These are phyloP conservation scores for Zygnema circumcarinatum DNA, from an alignment of 139 green algal species.

Conservation along the genomic window DNA sequence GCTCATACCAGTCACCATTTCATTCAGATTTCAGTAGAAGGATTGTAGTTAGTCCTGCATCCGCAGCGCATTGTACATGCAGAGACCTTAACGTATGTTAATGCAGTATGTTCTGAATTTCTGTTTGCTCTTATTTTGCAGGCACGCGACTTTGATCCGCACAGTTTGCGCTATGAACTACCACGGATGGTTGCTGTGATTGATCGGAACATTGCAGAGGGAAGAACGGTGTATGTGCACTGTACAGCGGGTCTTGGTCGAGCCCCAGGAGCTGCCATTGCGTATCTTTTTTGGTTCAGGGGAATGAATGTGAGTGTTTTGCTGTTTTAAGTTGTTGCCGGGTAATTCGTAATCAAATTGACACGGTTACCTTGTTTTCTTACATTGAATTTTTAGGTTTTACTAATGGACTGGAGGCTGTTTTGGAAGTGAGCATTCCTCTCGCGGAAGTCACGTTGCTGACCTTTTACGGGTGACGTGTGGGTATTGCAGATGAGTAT, in stretches of 20 bases:
- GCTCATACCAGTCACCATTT: too few species aligned
- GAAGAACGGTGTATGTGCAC: constrained; percentile 57
- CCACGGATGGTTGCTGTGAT: constrained; percentile 54
- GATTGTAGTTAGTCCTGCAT: too few species aligned
- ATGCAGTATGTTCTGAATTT: too few species aligned
- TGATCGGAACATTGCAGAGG: constrained; percentile 23
- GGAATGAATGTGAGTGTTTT: constrained; percentile 50
- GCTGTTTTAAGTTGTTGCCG: too few species aligned
- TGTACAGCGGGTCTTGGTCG: constrained; percentile 66
- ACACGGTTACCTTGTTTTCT: too few species aligned
- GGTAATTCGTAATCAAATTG: too few species aligned
- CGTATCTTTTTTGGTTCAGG: constrained; percentile 65
- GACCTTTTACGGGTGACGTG: too few species aligned
- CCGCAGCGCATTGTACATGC: too few species aligned
- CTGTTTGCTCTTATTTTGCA: constrained; percentile 21
- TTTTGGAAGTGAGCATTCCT: constrained; percentile 3
- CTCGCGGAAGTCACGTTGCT: too few species aligned
- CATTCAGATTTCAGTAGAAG: too few species aligned
- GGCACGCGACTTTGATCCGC: constrained; percentile 59
- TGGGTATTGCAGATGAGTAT: constrained; percentile 40
- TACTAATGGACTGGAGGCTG: neutral
- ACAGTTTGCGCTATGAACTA: constrained; percentile 55
- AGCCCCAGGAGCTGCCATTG: constrained; percentile 58
- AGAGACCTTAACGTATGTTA: too few species aligned
- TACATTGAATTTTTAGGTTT: too few species aligned